Evolutionary conservation across 2,329 filamentous ascomycete species (phyloP).

Genomic region (Raffaelea albimanens): DNA sequence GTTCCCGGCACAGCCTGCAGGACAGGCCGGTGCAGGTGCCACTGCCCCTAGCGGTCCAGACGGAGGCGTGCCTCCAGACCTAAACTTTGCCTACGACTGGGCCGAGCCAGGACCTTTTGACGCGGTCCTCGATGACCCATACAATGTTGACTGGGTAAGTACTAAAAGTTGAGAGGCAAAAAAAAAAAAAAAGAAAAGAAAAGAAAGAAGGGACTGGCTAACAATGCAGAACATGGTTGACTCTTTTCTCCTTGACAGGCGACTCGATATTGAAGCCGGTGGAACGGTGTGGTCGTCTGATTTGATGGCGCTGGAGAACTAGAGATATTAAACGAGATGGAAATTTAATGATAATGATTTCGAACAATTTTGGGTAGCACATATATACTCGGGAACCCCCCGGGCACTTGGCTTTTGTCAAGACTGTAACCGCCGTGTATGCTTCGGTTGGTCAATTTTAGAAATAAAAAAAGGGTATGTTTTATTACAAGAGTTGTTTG

Average conservation of each 20-base stretch:
- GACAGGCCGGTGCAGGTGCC: no score
- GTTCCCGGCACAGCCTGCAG: no score
- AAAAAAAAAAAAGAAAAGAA: no score
- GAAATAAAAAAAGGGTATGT: no score
- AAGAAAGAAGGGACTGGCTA: no score
- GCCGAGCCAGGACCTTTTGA: constrained; percentile 10
- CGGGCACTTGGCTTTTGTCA: no score
- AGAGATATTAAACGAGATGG: neutral
- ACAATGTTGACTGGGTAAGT: constrained; percentile 15
- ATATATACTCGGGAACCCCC: no score
- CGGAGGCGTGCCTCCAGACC: neutral
- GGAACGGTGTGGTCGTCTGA: constrained; percentile 12
- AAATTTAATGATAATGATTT: no score
- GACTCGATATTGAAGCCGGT: constrained; percentile 5
- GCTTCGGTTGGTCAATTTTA: no score
- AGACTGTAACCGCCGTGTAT: no score
- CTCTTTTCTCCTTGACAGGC: constrained; percentile 10
- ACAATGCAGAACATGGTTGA: constrained; percentile 11
- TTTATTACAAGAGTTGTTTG: neutral
- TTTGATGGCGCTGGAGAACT: constrained; percentile 8
- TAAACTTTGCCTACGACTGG: constrained; percentile 10
- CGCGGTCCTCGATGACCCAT: constrained; percentile 9
- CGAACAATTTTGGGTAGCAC: no score
- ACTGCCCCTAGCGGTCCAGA: neutral
- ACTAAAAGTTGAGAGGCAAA: no score